These are phyloP conservation scores for Bauhinia variegata DNA, from an alignment of 306 rosid genomes.

Conservation along the genomic window DNA sequence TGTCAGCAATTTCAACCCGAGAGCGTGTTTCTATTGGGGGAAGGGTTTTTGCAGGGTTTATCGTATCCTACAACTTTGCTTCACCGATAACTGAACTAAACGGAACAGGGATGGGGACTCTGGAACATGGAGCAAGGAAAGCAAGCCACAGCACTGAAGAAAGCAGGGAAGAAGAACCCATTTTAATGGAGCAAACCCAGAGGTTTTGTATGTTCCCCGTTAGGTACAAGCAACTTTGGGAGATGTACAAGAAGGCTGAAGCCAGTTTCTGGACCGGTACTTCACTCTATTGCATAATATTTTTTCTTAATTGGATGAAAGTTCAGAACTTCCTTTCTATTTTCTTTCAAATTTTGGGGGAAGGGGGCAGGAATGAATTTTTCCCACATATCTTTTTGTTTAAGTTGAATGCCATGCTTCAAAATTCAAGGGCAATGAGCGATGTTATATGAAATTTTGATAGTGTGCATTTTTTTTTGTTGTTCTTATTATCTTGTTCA, in stretches of 20 bases:
- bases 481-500: no score
- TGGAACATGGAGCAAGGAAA: slow-evolving; percentile 40
- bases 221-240: slow-evolving; percentile 75
- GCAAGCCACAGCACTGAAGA: slow-evolving; percentile 4
- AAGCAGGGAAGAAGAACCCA: slow-evolving; percentile 57
- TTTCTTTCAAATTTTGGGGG: neutral
- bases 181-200: slow-evolving; percentile 69
- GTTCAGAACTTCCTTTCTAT: slow-evolving; percentile 5
- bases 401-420: neutral
- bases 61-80: no score
- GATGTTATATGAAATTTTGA: no score
- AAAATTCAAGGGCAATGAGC: slow-evolving; percentile 5
- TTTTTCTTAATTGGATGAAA: slow-evolving; percentile 18
- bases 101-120: slow-evolving; percentile 59
- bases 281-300: neutral
- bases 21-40: neutral
- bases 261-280: slow-evolving; percentile 99
- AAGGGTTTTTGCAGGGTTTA: slow-evolving; percentile 54
- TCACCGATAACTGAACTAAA: neutral
- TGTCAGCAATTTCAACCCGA: slow-evolving; percentile 15
- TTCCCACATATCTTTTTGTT: neutral
- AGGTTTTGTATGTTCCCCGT: slow-evolving; percentile 90
- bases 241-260: slow-evolving; percentile 90
- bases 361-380: neutral
- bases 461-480: no score